Base-by-base conservation (phyloP, 1,284 basidiomycete species). In the Austropuccinia psidii region DNA sequence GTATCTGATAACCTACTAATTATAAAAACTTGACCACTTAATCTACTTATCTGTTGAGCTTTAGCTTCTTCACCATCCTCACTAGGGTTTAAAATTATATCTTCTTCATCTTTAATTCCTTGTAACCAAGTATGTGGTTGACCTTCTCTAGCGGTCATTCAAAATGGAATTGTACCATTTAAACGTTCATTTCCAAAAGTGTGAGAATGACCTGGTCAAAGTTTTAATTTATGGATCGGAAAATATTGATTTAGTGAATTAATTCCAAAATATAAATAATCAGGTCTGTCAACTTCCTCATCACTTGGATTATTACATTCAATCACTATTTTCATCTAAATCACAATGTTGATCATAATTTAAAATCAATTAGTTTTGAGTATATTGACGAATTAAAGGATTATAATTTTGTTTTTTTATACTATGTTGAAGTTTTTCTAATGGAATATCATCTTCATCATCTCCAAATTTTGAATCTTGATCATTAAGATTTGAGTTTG, bases 231-330 rank as follows among this genome's bases (percentile, higher is more conserved):
- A 27, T 47, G 55, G 37, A 60, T 33, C 27, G 54, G 47, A 33
- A 43, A 58, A 27, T 43, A 39, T 35, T 50, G 43, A 41, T 24
- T n/a, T n/a, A n/a, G n/a, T n/a, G n/a, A n/a, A n/a, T n/a, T n/a
- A n/a, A n/a, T n/a, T n/a, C n/a, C n/a, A n/a, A n/a, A n/a, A n/a
- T n/a, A n/a, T n/a, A n/a, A 31, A 4, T 13, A 24, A 21, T 58
- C 54, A 33, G 41, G 27, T 55, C 52, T 21, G 4, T 24, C 5
- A 19, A 6, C 3, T 24, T 24, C 35, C 37, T 73, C 60, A 31
- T 73, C 70, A 62, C 70, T 73, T 43, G 70, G 70, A 52, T 73
- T 73, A 3, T 58, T 73, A 64, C 58, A 73, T 37, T 60, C 57
- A 50, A 58, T 70, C 68, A 31, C 31, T 50, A 27, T 45, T 37